phyloP scores from a whole-genome alignment of 2,329 filamentous ascomycete species.

The Allantophomopsis lycopodina region DNA sequence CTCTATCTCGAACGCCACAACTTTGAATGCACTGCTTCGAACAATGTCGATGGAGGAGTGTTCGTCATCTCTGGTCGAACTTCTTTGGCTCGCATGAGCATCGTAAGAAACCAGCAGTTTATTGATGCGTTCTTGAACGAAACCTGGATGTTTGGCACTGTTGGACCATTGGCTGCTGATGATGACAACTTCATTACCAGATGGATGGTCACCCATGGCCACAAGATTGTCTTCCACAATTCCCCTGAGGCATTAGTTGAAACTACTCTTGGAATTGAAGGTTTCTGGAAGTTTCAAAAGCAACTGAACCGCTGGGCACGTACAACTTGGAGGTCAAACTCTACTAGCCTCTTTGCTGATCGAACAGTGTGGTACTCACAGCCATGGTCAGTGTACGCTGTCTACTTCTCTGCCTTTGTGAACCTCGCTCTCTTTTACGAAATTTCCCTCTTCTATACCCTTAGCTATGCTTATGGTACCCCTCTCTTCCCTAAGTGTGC shows the following conservation, averaged over 20 bases:
- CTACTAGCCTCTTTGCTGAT: constrained; percentile 27
- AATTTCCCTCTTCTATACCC: constrained; percentile 20
- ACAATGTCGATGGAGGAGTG: constrained; percentile 41
- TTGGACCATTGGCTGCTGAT: constrained; percentile 35
- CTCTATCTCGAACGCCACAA: constrained; percentile 49
- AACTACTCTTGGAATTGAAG: constrained; percentile 32
- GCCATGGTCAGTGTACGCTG: constrained; percentile 39
- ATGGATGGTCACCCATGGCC: constrained; percentile 32
- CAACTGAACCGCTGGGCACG: constrained; percentile 44
- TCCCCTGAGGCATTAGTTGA: constrained; percentile 30
- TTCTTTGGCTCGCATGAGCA: constrained; percentile 31
- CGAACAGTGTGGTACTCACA: constrained; percentile 25
- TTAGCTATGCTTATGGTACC: constrained; percentile 6
- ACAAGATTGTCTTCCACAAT: constrained; percentile 40
- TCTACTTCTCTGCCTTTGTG: constrained; percentile 36
- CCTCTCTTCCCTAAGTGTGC: background rate
- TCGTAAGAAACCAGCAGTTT: constrained; percentile 31
- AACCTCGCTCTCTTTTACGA: constrained; percentile 45
- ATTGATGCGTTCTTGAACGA: constrained; percentile 31
- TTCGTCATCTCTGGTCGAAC: constrained; percentile 46
- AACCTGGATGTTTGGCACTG: constrained; percentile 20
- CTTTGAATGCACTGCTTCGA: constrained; percentile 42
- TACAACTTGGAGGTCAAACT: constrained; percentile 43
- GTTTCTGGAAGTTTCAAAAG: constrained; percentile 28
- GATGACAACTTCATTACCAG: constrained; percentile 51